phyloP scores from a whole-genome alignment of 2,329 filamentous ascomycete species.

The Cordyceps pruinosa region DNA sequence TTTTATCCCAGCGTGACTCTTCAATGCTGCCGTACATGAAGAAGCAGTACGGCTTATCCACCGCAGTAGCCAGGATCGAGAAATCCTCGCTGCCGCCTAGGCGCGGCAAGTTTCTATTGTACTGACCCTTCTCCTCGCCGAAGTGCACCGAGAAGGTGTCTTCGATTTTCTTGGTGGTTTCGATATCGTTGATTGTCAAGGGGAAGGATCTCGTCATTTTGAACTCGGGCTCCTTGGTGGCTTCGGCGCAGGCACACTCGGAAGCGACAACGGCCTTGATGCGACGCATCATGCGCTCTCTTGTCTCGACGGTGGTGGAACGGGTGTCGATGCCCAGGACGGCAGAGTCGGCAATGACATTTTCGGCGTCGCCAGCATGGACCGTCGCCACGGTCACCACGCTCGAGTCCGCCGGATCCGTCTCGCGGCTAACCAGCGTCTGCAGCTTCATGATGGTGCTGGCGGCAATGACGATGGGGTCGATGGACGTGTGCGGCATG shows the following conservation, averaged over 20 bases:
- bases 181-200: conserved; percentile 44
- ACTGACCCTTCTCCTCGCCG: conserved; percentile 19
- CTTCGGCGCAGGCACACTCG: conserved; percentile 44
- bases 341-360: conserved; percentile 37
- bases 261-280: conserved; percentile 41
- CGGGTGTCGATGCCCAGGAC: conserved; percentile 36
- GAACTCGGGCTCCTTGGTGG: conserved; percentile 35
- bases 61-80: conserved; percentile 18
- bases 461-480: conserved; percentile 39
- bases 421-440: conserved; percentile 25
- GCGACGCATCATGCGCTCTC: conserved; percentile 27
- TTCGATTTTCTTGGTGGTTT: conserved; percentile 34
- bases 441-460: conserved; percentile 32
- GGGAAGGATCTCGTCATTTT: conserved; percentile 36
- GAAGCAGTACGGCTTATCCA: conserved; percentile 17
- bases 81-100: conserved; percentile 52
- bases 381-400: conserved; percentile 39
- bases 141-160: conserved; percentile 41
- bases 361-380: conserved; percentile 34
- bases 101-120: conserved; percentile 32
- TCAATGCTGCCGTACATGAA: conserved; percentile 18
- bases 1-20: conserved; percentile 15
- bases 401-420: conserved; percentile 29
- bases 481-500: conserved; percentile 36
- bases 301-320: conserved; percentile 24